These are phyloP conservation scores for Groenewaldozyma tartarivorans DNA, from an alignment of 805 yeast genomes.

Conservation along the genomic window DNA sequence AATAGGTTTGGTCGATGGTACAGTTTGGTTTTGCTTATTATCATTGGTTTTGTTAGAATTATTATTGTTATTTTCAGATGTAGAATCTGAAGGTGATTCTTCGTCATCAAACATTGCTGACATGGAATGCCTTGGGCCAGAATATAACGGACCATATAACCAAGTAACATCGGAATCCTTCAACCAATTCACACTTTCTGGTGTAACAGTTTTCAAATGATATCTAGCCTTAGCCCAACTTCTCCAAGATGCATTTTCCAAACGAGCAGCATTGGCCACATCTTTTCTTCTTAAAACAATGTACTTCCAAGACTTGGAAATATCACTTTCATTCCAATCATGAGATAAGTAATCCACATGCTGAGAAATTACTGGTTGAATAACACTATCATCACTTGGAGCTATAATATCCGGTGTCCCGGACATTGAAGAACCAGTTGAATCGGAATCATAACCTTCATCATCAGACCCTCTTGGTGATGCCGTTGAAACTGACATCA, in stretches of 20 bases:
- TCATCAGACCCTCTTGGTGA: slow-evolving; percentile 5
- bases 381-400: slow-evolving; percentile 61
- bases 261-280: slow-evolving; percentile 70
- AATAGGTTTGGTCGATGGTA: slow-evolving; percentile 58
- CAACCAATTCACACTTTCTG: slow-evolving; percentile 90
- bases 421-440: slow-evolving; percentile 12
- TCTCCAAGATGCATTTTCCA: slow-evolving; percentile 87
- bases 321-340: slow-evolving; percentile 91
- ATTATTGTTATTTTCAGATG: slow-evolving; percentile 1
- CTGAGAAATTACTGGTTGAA: slow-evolving; percentile 69
- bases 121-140: slow-evolving; percentile 27
- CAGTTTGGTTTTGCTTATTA: slow-evolving; percentile 9
- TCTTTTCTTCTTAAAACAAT: slow-evolving; percentile 74
- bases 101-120: neutral
- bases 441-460: slow-evolving; percentile 6
- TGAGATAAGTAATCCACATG: slow-evolving; percentile 95
- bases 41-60: slow-evolving; percentile 1
- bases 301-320: slow-evolving; percentile 92
- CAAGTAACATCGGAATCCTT: slow-evolving; percentile 96
- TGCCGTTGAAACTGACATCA: neutral
- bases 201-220: slow-evolving; percentile 65
- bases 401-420: slow-evolving; percentile 18
- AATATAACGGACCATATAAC: slow-evolving; percentile 85
- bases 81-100: neutral
- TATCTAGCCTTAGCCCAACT: slow-evolving; percentile 83